Base-by-base conservation (phyloP, 805 yeast genomes). In the Candida ponderosae region DNA sequence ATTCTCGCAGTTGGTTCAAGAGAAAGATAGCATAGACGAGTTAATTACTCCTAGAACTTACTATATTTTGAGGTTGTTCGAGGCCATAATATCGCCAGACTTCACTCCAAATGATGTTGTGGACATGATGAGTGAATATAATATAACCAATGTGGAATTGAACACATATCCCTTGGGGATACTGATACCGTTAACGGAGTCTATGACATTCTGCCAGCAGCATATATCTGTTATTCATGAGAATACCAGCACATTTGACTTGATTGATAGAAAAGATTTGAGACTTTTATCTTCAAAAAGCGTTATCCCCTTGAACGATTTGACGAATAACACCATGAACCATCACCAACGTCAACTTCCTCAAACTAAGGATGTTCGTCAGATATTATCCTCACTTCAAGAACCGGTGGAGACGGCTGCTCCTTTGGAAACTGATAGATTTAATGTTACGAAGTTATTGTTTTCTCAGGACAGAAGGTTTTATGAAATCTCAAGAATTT, bases 401-500 rank as follows among this genome's bases (percentile, higher is more conserved):
- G 66, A 71, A 34, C 64, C 60, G 21, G 80, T 76, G 17, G 60
- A 65, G 4, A 54, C 74, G 2, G 53, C 70, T 29, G 78, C 87
- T 0, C 82, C 77, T 35, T 66, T 77, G 1, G 90, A 83, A 47
- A 77, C 79, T 4, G 89, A 81, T 39, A 62, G 81, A 33, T 70
- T 79, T 32, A 72, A 72, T 24, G 70, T 83, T n/a, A 78, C 90
- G 2, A 76, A 74, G 43, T 58, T 82, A 11, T 77, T 89, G 0
- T 90, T 87, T 52, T 76, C 79, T 14, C 70, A 74, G 31, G 97
- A 90, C 55, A 62, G 94, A 33, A 63, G 97, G 33, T 83, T 81
- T 51, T 76, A 74, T 47, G 95, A 89, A 48, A 80, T 83, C 11
- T 74, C 89, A 0, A 72, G 75, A 24, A 57, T 88, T 15, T 56